phyloP scores from a whole-genome alignment of 2,329 filamentous ascomycete species.

The Aspergillus ochraceoroseus region DNA sequence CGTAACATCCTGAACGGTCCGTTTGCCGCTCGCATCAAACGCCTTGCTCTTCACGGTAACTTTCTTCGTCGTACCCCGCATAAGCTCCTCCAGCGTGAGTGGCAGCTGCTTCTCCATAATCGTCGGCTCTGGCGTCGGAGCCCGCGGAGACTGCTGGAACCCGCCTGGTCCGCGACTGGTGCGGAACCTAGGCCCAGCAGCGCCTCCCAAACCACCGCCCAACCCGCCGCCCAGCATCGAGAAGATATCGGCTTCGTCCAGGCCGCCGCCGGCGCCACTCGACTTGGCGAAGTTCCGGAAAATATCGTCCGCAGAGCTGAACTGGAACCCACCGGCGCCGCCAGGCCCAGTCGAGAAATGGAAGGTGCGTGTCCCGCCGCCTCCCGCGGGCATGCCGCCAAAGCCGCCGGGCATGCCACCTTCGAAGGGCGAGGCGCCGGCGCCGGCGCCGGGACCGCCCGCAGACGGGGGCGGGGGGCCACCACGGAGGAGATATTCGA shows the following conservation, averaged over 20 bases:
- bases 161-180: constrained; percentile 27
- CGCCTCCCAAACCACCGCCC: constrained; percentile 45
- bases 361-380: constrained; percentile 48
- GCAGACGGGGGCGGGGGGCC: constrained; percentile 63
- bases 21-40: constrained; percentile 77
- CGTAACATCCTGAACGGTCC: constrained; percentile 80
- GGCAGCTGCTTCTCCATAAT: constrained; percentile 81
- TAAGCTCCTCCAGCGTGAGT: constrained; percentile 82
- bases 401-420: constrained; percentile 53
- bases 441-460: constrained; percentile 50
- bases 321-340: constrained; percentile 66
- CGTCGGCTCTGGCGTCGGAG: constrained; percentile 72
- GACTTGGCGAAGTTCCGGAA: constrained; percentile 76
- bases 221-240: constrained; percentile 43
- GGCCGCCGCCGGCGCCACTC: constrained; percentile 48
- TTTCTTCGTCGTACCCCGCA: constrained; percentile 83
- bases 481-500: constrained; percentile 84
- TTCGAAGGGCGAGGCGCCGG: constrained; percentile 56
- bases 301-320: constrained; percentile 76
- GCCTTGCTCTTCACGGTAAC: constrained; percentile 98
- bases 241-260: constrained; percentile 56
- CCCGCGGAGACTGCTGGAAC: constrained; percentile 32
- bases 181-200: constrained; percentile 31
- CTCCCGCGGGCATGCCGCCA: constrained; percentile 48
- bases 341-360: constrained; percentile 48